Base-by-base conservation (phyloP, 768 basidiomycete species). In the Kondoa malvinella region DNA sequence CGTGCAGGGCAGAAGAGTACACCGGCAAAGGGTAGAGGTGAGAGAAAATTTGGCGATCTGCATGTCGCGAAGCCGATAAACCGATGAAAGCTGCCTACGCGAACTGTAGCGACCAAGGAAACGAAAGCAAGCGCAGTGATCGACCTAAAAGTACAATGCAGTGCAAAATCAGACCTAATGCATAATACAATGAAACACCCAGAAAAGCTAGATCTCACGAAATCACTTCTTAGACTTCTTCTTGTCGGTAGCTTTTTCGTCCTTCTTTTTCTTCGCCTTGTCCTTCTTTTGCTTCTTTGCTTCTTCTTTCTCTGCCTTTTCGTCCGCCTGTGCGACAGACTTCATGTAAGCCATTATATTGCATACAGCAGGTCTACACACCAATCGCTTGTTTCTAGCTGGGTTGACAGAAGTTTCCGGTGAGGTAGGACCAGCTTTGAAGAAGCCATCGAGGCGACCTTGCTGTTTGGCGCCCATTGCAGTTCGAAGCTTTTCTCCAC, bases 371-470 rank as follows among this genome's bases (percentile, higher is more conserved):
- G 25, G 4, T 4, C 8, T 4, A 65, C 33, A 1, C 21, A 61
- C 69, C 66, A 68, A 65, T 65, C 67, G 2, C 69, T 70, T 70
- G 64, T 16, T 32, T 59, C 68, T 64, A 58, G 62, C 67, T 2
- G 67, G 67, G 57, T 30, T 69, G 34, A 32, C 34, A 40, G 57
- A 29, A 21, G 29, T 34, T 17, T 31, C 32, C 16, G 14, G 32
- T 16, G 66, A 66, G 34, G 70, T 72, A 17, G 74, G 73, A 58
- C 56, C 33, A 17, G 70, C 83, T 0, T 86, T 84, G 78, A 99
- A 99, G 79, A 99, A 99, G 12, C 0, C 91, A 87, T 97, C 95
- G 16, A 99, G 81, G 12, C 95, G 85, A 8, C 95, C 92, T 78
- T 99, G 95, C 73, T 97, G 95, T 75, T 96, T 97, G 34, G 85